phyloP scores from a whole-genome alignment of 208 protist genomes.

The Borovskyia barvae region DNA sequence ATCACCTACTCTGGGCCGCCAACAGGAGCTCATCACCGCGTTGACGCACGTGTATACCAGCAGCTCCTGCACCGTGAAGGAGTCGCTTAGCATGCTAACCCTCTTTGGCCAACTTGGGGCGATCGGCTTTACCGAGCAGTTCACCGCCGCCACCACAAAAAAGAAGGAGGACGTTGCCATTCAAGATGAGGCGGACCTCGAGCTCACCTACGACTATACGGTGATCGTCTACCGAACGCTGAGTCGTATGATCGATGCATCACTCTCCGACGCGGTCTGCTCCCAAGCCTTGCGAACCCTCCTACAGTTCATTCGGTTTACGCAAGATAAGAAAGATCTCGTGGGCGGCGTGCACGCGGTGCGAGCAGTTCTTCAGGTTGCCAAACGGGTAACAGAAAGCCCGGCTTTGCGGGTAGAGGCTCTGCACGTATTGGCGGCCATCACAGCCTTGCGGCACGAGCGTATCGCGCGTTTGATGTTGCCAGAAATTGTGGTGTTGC shows the following conservation, averaged over 20 bases:
- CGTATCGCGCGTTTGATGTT: conserved; percentile 79
- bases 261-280: conserved; percentile 81
- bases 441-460: conserved; percentile 82
- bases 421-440: conserved; percentile 77
- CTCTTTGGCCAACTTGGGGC: conserved; percentile 89
- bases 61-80: conserved; percentile 53
- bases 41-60: conserved; percentile 77
- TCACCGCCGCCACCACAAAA: conserved; percentile 38
- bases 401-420: conserved; percentile 81
- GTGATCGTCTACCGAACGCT: conserved; percentile 90
- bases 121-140: conserved; percentile 70
- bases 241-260: conserved; percentile 82
- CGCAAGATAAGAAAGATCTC: conserved; percentile 77
- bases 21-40: conserved; percentile 70
- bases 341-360: conserved; percentile 84
- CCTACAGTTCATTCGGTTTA: conserved; percentile 82
- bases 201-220: conserved; percentile 91
- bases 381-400: conserved; percentile 71
- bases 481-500: conserved; percentile 86
- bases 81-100: conserved; percentile 73
- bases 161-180: conserved; percentile 69
- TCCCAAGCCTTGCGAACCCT: conserved; percentile 80
- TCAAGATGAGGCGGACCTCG: conserved; percentile 81
- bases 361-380: conserved; percentile 76
- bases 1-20: conserved; percentile 37